A percentile compares a stretch with the other conserved stretches of the same genome.
Conservation (phyloP, 1,284 basidiomycete genomes). For the Limonomyces culmigenus region DNA sequence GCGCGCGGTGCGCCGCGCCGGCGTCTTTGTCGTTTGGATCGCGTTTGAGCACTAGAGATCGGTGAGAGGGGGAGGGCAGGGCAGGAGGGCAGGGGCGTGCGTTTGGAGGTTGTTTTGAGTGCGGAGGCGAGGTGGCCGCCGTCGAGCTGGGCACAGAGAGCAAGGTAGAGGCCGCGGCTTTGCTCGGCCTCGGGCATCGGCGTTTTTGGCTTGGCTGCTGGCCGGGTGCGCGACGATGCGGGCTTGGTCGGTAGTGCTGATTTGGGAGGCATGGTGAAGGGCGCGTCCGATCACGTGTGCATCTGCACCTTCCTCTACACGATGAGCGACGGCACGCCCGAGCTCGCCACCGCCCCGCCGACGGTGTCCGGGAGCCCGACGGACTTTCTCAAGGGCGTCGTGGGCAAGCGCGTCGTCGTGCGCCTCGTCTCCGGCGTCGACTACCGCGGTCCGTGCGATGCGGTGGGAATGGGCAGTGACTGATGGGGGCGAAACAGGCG, state of each 20-base stretch:
- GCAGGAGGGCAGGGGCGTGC: constrained; percentile 23
- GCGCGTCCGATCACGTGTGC: no score
- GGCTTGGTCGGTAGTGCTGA: no score
- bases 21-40: constrained; percentile 56
- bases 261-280: no score
- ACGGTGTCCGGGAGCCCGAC: constrained; percentile 57
- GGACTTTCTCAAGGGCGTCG: constrained; percentile 85
- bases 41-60: constrained; percentile 43
- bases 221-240: no score
- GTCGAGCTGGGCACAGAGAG: constrained; percentile 68
- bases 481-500: constrained; percentile 31
- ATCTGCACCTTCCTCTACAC: no score
- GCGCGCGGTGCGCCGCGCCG: constrained; percentile 63
- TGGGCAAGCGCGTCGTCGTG: constrained; percentile 90
- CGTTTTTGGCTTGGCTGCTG: no score
- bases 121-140: constrained; percentile 69
- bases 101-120: constrained; percentile 79
- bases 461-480: not conserved
- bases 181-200: no score
- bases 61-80: not conserved
- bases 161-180: no score
- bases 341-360: no score
- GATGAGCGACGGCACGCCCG: no score
- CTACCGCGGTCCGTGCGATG: constrained; percentile 63
- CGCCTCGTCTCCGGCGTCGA: constrained; percentile 92